Base-by-base conservation (phyloP, 305 asterid genomes). In the Solanum hybrid region DNA sequence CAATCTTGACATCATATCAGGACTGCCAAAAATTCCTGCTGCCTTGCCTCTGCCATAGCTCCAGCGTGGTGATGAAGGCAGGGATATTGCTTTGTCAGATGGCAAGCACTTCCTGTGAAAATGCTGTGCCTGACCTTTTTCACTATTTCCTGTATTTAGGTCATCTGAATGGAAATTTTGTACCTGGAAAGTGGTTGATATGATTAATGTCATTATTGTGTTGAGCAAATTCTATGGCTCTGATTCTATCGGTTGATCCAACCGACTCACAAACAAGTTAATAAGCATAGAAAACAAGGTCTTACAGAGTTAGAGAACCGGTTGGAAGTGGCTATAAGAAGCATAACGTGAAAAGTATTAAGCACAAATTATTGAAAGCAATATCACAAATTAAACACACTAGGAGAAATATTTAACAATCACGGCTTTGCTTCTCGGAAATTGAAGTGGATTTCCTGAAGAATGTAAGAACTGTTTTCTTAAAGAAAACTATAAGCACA, bases 41-140 rank as follows among this genome's bases (percentile, higher is more conserved):
- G 89, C 70, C 37, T 93, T 96, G 86, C 94, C 94, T 93, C 91
- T 87, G 78, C 91, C 94, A 89, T 94, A 93, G 92, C 92, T 92
- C 92, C 92, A 93, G 36, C 93, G 96, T 91, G 97, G 97, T 86
- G 98, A 95, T 87, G 98, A 95, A 91, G 98, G 98, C 93, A 96
- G 91, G 34, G 98, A 95, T 85, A 95, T 93, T 91, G 98, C 97
- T 92, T 93, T 94, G 80, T 95, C 96, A 81, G 95, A 88, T 89
- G 90, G 92, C 76, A 92, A 89, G 89, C 93, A 94, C 89, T 94
- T 95, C 91, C 90, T 88, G 87, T 91, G 95, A 89, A 91, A 92
- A 91, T 92, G 91, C 90, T 93, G 89, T 84, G 94, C 89, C 89
- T 78, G 91, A 86, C 92, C 92, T 92, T 93, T 94, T 92, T 92